Conservation (phyloP, 257 asterid genomes). For the Fraxinus cuspidata region DNA sequence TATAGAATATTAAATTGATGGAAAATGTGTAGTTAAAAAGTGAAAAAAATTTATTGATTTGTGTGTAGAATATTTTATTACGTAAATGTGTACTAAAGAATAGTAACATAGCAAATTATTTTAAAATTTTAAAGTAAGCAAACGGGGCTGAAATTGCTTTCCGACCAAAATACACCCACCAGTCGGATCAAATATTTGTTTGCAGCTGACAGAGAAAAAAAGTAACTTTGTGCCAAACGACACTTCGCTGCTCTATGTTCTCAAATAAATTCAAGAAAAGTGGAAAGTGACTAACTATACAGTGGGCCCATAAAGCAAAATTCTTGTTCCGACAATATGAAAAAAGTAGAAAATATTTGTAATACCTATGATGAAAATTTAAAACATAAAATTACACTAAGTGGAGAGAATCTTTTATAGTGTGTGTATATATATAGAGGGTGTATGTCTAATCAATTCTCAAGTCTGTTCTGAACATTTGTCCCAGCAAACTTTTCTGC, state of each 20-base stretch:
- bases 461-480: conserved; percentile 22
- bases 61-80: no score
- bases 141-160: no score
- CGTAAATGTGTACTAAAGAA: no score
- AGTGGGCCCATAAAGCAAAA: conserved; percentile 30
- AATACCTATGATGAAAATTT: conserved; percentile 31
- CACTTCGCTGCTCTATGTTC: conserved; percentile 29
- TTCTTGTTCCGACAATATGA: conserved; percentile 32
- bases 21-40: no score
- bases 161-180: background rate
- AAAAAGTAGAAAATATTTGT: conserved; percentile 14
- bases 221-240: conserved; percentile 39
- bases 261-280: conserved; percentile 44
- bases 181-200: background rate
- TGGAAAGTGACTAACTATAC: conserved; percentile 40
- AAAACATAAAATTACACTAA: conserved; percentile 17
- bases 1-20: no score
- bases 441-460: conserved; percentile 11
- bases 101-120: no score
- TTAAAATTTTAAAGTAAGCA: no score
- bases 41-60: no score
- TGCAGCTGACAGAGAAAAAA: conserved; percentile 43
- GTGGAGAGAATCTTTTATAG: conserved; percentile 32
- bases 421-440: background rate
- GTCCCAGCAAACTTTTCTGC: background rate